Base-by-base conservation (phyloP, 2,329 filamentous ascomycete genomes). In the Dactylellina drechsleri region DNA sequence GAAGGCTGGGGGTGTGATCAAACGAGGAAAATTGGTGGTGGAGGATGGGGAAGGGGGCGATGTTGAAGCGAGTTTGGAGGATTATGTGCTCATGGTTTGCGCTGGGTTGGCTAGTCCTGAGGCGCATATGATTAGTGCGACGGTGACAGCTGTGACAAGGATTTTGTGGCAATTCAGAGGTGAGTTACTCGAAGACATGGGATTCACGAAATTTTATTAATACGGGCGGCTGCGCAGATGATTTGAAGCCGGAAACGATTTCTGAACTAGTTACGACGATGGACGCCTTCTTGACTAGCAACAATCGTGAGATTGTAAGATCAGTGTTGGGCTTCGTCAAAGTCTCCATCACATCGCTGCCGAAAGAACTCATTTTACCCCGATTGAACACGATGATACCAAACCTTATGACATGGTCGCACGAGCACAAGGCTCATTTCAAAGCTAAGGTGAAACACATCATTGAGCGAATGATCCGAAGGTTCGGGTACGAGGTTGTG, bases 401-500 rank as follows among this genome's bases (percentile, higher is more conserved):
- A 2, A 96, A 96, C 82, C 85, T 98, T 18, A 92, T 98, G 85
- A 89, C 93, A 49, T 99, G 95, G 94, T 93, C 91, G 81, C 92
- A 97, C 82, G 95, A 99, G 83, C 96, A 99, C 85, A 98, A 98
- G 84, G 93, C 93, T 12, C 93, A 96, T 81, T 95, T 99, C 84
- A 92, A 94, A 80, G 90, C 92, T 58, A 99, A 98, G 85, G 93
- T 99, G 78, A 98, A 97, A 88, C 93, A 97, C 81, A 98, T 99
- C 77, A 84, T 99, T 15, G 95, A 99, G 83, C 89, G 95, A 61
- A 92, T 97, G 87, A 91, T 98, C 20, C 89, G 94, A 56, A 89
- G 94, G 67, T 98, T 97, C 80, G 93, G 95, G 56, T 91, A 91
- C 53, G 90, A 94, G 1, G 83, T 88, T 31, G 87, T 99, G 12